Evolutionary conservation across 2,329 filamentous ascomycete species (phyloP).

Genomic region (Ceratocystis smalleyi): DNA sequence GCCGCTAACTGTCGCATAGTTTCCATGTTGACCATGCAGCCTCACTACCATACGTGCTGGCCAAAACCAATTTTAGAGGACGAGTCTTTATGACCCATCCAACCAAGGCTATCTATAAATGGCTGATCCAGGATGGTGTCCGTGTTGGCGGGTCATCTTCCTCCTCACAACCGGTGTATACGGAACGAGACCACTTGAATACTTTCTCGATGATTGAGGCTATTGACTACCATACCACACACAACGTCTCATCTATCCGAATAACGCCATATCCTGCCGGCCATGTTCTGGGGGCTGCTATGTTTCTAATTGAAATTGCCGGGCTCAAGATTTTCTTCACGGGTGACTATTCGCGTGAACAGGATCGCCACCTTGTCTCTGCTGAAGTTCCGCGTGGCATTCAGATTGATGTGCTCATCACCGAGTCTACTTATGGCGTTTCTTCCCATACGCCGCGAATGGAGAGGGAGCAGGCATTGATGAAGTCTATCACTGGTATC

Average conservation of each 20-base stretch:
- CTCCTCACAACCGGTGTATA: constrained; percentile 67
- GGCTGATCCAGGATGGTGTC: constrained; percentile 94
- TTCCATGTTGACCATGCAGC: constrained; percentile 98
- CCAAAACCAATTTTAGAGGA: constrained; percentile 94
- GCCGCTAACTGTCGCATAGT: constrained; percentile 35
- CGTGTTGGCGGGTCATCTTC: constrained; percentile 63
- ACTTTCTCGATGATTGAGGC: constrained; percentile 92
- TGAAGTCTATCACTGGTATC: constrained; percentile 87
- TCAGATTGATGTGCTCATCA: constrained; percentile 92
- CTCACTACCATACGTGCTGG: constrained; percentile 89
- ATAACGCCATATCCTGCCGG: constrained; percentile 95
- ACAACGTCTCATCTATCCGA: constrained; percentile 88
- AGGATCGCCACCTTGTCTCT: constrained; percentile 88
- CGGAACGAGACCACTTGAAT: constrained; percentile 84
- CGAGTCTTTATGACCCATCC: constrained; percentile 98
- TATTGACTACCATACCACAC: constrained; percentile 95
- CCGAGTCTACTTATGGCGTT: constrained; percentile 92
- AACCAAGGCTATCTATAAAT: constrained; percentile 98
- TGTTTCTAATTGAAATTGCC: constrained; percentile 96
- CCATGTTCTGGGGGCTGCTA: constrained; percentile 93
- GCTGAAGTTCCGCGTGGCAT: constrained; percentile 77
- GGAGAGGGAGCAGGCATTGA: constrained; percentile 81
- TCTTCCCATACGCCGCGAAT: constrained; percentile 81
- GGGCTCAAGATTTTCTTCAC: constrained; percentile 96
- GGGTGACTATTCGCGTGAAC: constrained; percentile 90